A percentile compares a stretch with the other conserved stretches of the same genome.
phyloP scores from a whole-genome alignment of 1,284 basidiomycete genomes.

The Moesziomyces aphidis region DNA sequence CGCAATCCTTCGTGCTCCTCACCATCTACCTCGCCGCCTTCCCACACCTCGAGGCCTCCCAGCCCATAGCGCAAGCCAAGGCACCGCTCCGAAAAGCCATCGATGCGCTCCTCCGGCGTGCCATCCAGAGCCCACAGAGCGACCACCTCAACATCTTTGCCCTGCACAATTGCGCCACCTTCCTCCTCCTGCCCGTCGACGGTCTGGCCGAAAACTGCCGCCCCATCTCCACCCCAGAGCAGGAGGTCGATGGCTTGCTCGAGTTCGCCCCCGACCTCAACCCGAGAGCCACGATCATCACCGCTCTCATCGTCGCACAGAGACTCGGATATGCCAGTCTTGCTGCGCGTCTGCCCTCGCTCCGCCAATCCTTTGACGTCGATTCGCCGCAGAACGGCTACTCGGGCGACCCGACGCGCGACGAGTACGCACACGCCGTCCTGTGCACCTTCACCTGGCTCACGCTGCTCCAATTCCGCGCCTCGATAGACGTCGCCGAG shows the following conservation, averaged over 20 bases:
- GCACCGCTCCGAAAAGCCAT: constrained; percentile 33
- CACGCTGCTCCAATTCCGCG: constrained; percentile 32
- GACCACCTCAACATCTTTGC: constrained; percentile 47
- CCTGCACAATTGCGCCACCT: constrained; percentile 34
- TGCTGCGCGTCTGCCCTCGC: constrained; percentile 20
- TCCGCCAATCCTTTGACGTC: constrained; percentile 24
- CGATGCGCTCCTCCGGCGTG: constrained; percentile 29
- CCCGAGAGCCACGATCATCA: constrained; percentile 37
- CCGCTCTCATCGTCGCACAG: constrained; percentile 31
- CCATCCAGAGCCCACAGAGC: constrained; percentile 21
- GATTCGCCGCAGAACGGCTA: constrained; percentile 14
- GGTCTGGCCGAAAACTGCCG: constrained; percentile 23
- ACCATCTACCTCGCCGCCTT: constrained; percentile 34
- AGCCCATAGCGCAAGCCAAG: constrained; percentile 5
- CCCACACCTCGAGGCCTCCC: constrained; percentile 31
- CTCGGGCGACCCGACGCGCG: constrained; percentile 11
- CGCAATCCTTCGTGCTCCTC: constrained; percentile 32
- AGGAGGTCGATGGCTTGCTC: constrained; percentile 35
- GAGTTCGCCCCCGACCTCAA: constrained; percentile 42
- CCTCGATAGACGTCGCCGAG: constrained; percentile 43
- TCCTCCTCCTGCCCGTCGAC: constrained; percentile 37
- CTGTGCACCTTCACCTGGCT: constrained; percentile 44
- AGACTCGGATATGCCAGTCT: constrained; percentile 29
- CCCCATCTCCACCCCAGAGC: constrained; percentile 24
- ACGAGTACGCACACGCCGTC: constrained; percentile 42